These are phyloP conservation scores for Neospora caninum DNA, from an alignment of 169 alveolate species.

Conservation along the genomic window DNA sequence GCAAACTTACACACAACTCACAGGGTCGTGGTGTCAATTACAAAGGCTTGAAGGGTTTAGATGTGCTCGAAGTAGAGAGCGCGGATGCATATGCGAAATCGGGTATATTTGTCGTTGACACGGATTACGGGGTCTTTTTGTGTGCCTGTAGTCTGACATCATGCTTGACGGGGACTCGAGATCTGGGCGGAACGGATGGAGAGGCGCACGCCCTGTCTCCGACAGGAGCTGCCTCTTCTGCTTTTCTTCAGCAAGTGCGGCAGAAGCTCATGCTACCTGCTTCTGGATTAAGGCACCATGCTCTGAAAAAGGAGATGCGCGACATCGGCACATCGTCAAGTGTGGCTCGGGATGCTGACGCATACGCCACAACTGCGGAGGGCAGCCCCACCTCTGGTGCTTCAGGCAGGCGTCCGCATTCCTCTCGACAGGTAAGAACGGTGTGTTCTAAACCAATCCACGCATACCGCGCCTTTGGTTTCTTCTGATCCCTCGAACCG, in stretches of 20 bases:
- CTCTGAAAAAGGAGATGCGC: background rate
- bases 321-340: background rate
- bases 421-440: background rate
- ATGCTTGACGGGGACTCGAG: background rate
- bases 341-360: background rate
- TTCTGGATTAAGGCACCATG: background rate
- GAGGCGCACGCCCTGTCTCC: background rate
- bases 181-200: background rate
- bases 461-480: too few relatives aligned
- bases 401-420: background rate
- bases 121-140: background rate
- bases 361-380: background rate
- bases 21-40: too few relatives aligned
- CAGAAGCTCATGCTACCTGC: slow-evolving; percentile 1
- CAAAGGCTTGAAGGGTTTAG: too few relatives aligned
- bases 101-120: too few relatives aligned
- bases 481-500: too few relatives aligned
- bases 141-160: background rate
- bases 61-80: too few relatives aligned
- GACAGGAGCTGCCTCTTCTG: background rate
- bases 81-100: too few relatives aligned
- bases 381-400: background rate
- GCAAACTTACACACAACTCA: too few relatives aligned
- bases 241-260: background rate
- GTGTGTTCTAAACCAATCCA: too few relatives aligned